Evolutionary conservation across 2,329 filamentous ascomycete genomes (phyloP).

Genomic region (Apiospora kogelbergensis): DNA sequence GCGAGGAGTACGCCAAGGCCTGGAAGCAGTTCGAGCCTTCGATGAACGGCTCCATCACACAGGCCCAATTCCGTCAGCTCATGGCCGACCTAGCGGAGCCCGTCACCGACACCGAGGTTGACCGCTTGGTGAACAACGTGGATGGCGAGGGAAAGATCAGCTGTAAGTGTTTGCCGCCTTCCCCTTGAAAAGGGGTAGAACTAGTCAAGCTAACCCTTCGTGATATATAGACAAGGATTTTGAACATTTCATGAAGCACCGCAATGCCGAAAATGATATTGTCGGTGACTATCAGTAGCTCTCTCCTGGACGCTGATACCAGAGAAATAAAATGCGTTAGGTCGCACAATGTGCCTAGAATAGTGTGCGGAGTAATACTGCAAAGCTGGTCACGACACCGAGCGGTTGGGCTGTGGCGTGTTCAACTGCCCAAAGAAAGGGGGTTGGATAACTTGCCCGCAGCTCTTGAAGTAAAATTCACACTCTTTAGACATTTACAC

Average conservation of each 20-base stretch:
- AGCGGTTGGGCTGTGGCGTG: too few relatives aligned
- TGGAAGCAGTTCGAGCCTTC: conserved; percentile 36
- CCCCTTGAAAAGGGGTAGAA: not conserved
- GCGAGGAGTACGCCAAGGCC: conserved; percentile 31
- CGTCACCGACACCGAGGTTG: conserved; percentile 34
- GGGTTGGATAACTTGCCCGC: too few relatives aligned
- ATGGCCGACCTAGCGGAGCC: conserved; percentile 32
- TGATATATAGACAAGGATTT: conserved; percentile 32
- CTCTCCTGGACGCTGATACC: not conserved
- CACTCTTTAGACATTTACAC: too few relatives aligned
- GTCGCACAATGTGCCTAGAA: not conserved
- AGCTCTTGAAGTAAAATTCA: too few relatives aligned
- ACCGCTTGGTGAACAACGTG: conserved; percentile 33
- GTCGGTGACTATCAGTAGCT: not conserved
- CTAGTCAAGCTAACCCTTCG: conserved; percentile 1
- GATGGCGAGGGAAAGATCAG: conserved; percentile 35
- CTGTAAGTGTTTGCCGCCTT: conserved; percentile 27
- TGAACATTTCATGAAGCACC: conserved; percentile 33
- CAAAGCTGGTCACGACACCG: too few relatives aligned
- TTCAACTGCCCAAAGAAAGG: too few relatives aligned
- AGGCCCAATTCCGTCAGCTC: conserved; percentile 34
- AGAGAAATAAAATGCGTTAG: not conserved
- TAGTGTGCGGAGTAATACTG: not conserved
- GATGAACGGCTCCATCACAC: conserved; percentile 33
- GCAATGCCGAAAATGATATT: conserved; percentile 27